A percentile compares a stretch with the other conserved stretches of the same genome.
phyloP scores from a whole-genome alignment of 345 rosid genomes.

The Orychophragmus violaceus region DNA sequence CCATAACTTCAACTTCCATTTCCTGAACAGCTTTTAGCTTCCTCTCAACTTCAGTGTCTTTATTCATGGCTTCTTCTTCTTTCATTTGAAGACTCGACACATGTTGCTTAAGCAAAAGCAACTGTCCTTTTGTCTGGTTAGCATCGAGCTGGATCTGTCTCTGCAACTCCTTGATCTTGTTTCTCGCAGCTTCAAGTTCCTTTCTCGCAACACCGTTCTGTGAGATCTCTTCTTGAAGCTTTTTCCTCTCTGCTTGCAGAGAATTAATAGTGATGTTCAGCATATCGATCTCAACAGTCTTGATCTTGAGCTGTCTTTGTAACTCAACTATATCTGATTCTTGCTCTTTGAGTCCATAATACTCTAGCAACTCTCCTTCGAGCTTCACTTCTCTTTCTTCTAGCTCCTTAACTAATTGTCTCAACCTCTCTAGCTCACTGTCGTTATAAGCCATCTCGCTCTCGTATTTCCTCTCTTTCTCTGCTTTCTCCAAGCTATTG shows the following conservation, averaged over 20 bases:
- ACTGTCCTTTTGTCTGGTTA: conserved; percentile 88
- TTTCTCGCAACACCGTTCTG: conserved; percentile 45
- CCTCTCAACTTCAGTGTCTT: conserved; percentile 60
- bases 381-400: conserved; percentile 95
- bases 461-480: conserved; percentile 53
- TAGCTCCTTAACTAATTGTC: conserved; percentile 61
- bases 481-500: conserved; percentile 41
- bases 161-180: conserved; percentile 81
- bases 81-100: conserved; percentile 75
- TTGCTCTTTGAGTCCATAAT: conserved; percentile 90
- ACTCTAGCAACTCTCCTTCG: conserved; percentile 88
- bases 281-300: conserved; percentile 91
- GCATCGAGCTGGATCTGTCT: conserved; percentile 92
- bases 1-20: conserved; percentile 76
- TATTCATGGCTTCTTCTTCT: conserved; percentile 76
- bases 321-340: conserved; percentile 66
- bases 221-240: conserved; percentile 73
- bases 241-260: conserved; percentile 77
- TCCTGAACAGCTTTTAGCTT: conserved; percentile 68
- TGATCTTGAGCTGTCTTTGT: conserved; percentile 88
- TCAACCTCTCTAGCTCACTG: conserved; percentile 68
- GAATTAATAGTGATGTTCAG: conserved; percentile 81
- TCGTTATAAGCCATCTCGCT: conserved; percentile 69
- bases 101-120: conserved; percentile 85
- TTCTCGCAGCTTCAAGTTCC: conserved; percentile 75